These are phyloP conservation scores for Podaxis sp. DNA, from an alignment of 768 basidiomycete species.

Conservation along the genomic window DNA sequence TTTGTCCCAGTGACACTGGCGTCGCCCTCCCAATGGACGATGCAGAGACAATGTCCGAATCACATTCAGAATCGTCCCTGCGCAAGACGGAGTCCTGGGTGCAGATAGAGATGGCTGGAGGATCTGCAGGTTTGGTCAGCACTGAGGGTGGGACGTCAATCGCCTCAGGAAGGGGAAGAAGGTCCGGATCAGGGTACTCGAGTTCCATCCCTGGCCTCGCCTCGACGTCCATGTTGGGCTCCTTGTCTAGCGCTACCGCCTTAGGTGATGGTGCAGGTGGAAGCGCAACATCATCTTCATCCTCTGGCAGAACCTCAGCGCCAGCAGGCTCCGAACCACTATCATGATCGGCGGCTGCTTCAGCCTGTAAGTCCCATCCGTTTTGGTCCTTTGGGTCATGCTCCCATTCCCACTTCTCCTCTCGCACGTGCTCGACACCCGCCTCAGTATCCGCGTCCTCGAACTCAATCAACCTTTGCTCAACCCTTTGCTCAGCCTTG, in stretches of 20 bases:
- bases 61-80: background rate
- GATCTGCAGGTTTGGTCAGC: slow-evolving; percentile 15
- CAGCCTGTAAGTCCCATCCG: background rate
- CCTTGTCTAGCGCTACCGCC: background rate
- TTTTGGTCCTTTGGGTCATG: slow-evolving; percentile 1
- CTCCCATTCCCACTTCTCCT: slow-evolving; percentile 12
- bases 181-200: slow-evolving; percentile 38
- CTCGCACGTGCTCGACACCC: background rate
- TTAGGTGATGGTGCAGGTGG: background rate
- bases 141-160: slow-evolving; percentile 17
- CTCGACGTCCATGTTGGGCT: background rate
- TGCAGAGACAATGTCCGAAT: background rate
- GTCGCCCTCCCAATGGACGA: slow-evolving; percentile 4
- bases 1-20: slow-evolving; percentile 27
- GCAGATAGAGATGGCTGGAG: slow-evolving; percentile 11
- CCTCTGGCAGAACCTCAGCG: background rate
- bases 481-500: background rate
- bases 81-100: slow-evolving; percentile 8
- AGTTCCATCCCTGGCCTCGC: background rate
- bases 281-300: background rate
- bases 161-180: slow-evolving; percentile 37
- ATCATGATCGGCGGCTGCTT: background rate
- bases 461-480: background rate
- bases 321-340: background rate
- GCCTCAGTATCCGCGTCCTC: background rate